Base-by-base conservation (phyloP, 208 protist species). In the Trypanosomatidae sp. region DNA sequence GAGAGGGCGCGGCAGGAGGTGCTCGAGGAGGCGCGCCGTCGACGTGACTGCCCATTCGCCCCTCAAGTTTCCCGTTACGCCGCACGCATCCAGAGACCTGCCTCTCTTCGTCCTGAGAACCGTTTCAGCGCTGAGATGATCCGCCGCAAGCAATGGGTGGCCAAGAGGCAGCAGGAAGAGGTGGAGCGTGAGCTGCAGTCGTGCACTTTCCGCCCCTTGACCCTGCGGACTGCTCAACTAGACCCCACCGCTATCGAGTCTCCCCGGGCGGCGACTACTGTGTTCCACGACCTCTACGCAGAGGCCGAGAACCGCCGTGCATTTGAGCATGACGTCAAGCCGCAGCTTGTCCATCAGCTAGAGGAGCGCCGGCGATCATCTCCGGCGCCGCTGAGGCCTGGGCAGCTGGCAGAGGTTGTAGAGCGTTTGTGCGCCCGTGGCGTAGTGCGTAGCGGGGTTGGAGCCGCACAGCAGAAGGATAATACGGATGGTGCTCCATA, bases 191-290 rank as follows among this genome's bases (percentile, higher is more conserved):
- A 94, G 67, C 71, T 97, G 46, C 66, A 81, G 67, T 77, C 72
- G 59, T 97, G 92, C 77, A 97, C 92, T 7, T 97, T 97, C 71
- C 84, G 88, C 25, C 92, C 92, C 17, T 60, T 95, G 33, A 97
- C 91, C 2, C 68, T 95, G 43, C 76, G 83, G 15, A 71, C 82
- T 8, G 88, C 82, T 5, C 69, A 62, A 22, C 73, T 90, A 44
- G 79, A 86, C 49, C 82, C 81, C 1, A 68, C 76, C n/a, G 69
- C 73, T 0, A 74, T 79, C 10, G 68, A 74, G 41, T 53, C 69
- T 4, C 46, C 60, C 1, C 28, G 71, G 5, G 5, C 66, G 9
- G 76, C 80, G 28, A 65, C 69, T 1, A 68, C 64, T 41, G 83
- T 95, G 10, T 92, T 91, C 68, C 80, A 83, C 47, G 55, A 88